Base-by-base conservation (phyloP, 257 asterid genomes). In the Linaria vulgaris region DNA sequence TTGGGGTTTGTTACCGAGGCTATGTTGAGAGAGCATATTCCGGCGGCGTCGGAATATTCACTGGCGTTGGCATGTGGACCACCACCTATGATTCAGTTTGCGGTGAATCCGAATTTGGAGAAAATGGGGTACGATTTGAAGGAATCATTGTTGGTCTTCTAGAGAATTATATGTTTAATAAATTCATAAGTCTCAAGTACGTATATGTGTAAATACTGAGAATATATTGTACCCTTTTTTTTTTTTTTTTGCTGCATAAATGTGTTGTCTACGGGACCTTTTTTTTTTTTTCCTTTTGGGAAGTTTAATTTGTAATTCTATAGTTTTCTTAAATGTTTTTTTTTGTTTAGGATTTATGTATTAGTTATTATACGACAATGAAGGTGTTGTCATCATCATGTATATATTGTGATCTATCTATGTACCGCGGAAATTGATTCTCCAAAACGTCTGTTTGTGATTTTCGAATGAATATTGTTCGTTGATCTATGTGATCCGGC, bases 41-140 rank as follows among this genome's bases (percentile, higher is more conserved):
- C 99, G 61, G 61, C 60, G n/a, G 64, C 81, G n/a, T 43, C 87
- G 22, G 83, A 77, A 13, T 15, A 68, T 5, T 51, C 91, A 1
- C 60, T 92, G 68, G 99, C 87, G 0, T 68, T 92, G 74, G 97
- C 94, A 0, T 92, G 99, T 24, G 99, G 99, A 15, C 99, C 99
- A 27, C 96, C 99, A 61, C 91, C 96, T 6, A 92, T 92, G 99
- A 54, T 92, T 69, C 94, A 92, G 54, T 89, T 89, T 51, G 97
- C 97, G 49, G 91, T 89, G 38, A 85, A 78, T 66, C 94, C 95
- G 0, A 92, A 85, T 70, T 76, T 92, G 91, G 99, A 89, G 87
- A 92, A 82, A 83, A 83, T 92, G 88, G 99, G 97, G 9, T 92
- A 83, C 57, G 78, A 87, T 70, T 62, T 80, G 3, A 85, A 85